Percentiles rank a stretch among this genome's conserved stretches.
These are phyloP conservation scores for Mucor mucedo DNA, from an alignment of 371 early-diverging fungal species.

Conservation along the genomic window DNA sequence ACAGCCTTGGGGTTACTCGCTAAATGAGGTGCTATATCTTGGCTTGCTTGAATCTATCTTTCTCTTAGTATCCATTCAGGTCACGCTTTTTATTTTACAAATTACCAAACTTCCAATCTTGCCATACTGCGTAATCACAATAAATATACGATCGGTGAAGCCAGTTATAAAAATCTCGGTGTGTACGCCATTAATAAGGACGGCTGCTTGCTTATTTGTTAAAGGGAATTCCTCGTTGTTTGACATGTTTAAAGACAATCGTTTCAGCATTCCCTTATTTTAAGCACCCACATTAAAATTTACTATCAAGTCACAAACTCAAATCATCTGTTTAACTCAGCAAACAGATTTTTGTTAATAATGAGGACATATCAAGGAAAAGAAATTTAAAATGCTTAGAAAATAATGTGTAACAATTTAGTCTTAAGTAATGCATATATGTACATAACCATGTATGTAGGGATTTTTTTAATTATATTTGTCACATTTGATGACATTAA, in stretches of 20 bases:
- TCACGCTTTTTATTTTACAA: neutral
- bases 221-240: conserved; percentile 55
- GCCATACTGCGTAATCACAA: conserved; percentile 68
- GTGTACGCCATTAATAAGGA: conserved; percentile 57
- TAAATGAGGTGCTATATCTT: conserved; percentile 51
- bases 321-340: too few relatives aligned
- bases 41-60: conserved; percentile 50
- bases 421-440: too few relatives aligned
- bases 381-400: too few relatives aligned
- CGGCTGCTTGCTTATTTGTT: conserved; percentile 60
- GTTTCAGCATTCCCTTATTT: too few relatives aligned
- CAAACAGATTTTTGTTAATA: too few relatives aligned
- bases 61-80: neutral
- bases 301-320: too few relatives aligned
- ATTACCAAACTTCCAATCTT: conserved; percentile 66
- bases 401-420: too few relatives aligned
- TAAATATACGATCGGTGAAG: conserved; percentile 68
- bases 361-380: too few relatives aligned
- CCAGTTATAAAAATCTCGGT: conserved; percentile 70
- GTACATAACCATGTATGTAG: too few relatives aligned
- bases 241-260: conserved; percentile 16
- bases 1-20: conserved; percentile 50
- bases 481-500: too few relatives aligned
- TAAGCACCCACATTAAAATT: too few relatives aligned
- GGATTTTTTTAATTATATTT: too few relatives aligned